These are phyloP conservation scores for Meyerozyma athensensis DNA, from an alignment of 1,139 yeast genomes.

Conservation along the genomic window DNA sequence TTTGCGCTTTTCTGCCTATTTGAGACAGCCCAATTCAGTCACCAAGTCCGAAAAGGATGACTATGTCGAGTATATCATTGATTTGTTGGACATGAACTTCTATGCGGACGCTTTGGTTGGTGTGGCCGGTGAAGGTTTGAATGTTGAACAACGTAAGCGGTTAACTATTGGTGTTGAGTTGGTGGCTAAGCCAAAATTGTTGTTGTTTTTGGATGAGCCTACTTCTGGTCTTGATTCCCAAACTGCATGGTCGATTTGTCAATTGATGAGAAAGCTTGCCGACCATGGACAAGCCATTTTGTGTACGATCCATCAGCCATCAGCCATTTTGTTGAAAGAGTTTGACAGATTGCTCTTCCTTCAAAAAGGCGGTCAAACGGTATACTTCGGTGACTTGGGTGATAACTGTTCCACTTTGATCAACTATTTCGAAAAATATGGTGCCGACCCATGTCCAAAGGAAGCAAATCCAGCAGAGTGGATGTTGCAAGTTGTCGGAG, in stretches of 20 bases:
- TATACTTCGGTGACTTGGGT: slow-evolving; percentile 79
- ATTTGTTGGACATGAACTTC: slow-evolving; percentile 63
- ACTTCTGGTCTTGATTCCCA: slow-evolving; percentile 92
- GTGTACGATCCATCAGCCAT: slow-evolving; percentile 83
- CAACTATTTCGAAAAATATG: slow-evolving; percentile 64
- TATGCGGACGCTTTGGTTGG: slow-evolving; percentile 85
- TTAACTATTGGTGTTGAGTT: slow-evolving; percentile 82
- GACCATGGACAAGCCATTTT: slow-evolving; percentile 77
- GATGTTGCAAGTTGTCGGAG: slow-evolving; percentile 78
- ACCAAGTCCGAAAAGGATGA: slow-evolving; percentile 57
- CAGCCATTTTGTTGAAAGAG: slow-evolving; percentile 70
- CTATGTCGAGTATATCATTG: slow-evolving; percentile 69
- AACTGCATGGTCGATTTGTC: slow-evolving; percentile 84
- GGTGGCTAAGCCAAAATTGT: slow-evolving; percentile 79
- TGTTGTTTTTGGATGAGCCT: slow-evolving; percentile 85
- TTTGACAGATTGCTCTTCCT: slow-evolving; percentile 72
- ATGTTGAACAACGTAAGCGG: slow-evolving; percentile 84
- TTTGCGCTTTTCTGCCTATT: slow-evolving; percentile 61
- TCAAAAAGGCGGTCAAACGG: slow-evolving; percentile 73
- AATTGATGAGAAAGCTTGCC: slow-evolving; percentile 69
- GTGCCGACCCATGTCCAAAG: slow-evolving; percentile 53
- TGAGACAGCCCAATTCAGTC: slow-evolving; percentile 61
- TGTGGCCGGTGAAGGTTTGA: slow-evolving; percentile 71
- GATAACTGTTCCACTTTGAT: slow-evolving; percentile 55
- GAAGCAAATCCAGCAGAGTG: slow-evolving; percentile 79